Base-by-base conservation (phyloP, 31 red algal species). In the Porphyra umbilicalis region DNA sequence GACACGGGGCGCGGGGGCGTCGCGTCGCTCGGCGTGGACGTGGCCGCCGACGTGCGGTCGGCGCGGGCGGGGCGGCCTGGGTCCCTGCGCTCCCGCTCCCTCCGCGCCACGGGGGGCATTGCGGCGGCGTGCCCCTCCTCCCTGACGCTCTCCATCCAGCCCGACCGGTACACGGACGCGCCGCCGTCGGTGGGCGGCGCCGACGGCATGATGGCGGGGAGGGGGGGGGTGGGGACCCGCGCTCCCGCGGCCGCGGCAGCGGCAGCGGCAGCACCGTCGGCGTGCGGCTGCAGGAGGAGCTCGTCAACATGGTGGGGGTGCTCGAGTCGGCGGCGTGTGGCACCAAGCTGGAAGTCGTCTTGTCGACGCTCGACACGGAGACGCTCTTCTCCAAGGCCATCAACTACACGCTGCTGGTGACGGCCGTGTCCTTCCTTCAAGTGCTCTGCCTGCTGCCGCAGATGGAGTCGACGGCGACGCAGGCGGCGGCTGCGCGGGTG, bases 401-500 rank as follows among this genome's bases (percentile, higher is more conserved):
- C 32, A 93, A 93, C 36, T 97, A 97, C 80, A 93, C 95, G 36
- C 46, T 97, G 67, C 75, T 97, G 35, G 86, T 92, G 35, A 93
- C 91, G 31, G 80, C 90, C 35, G 84, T 97, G 9, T 78, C 90
- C 29, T 91, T 97, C 77, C 77, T 85, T 1, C 95, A 97, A 81
- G 88, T 97, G 38, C 86, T 93, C 35, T 88, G 93, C 16, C 42
- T 97, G 11, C 83, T 97, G 74, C 81, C 83, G 35, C 95, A 97
- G 85, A 97, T 97, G 95, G 95, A 97, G 78, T 84, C 90, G 82
- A 93, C 95, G 5, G 83, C 88, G 34, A 97, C 91, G 1, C 95
- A 91, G 81, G 95, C 95, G 10, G 88, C 88, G 8, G 95, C 95
- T 0, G n/a, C 85, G 32, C 83, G 91, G 15, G 91, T 97, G n/a